Base-by-base conservation (phyloP, 1,284 basidiomycete genomes). In the Malassezia sympodialis region DNA sequence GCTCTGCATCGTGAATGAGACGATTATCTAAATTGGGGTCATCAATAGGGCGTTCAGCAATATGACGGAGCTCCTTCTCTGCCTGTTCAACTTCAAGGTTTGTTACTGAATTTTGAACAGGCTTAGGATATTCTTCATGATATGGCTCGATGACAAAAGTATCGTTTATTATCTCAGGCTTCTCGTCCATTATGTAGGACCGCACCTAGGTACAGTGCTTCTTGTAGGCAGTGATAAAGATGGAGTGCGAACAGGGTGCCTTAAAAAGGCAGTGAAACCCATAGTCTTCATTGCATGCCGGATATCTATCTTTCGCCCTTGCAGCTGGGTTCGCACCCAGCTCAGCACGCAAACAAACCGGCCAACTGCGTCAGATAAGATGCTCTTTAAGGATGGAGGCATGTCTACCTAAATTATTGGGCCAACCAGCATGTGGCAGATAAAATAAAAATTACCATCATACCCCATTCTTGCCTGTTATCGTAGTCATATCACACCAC, bases 21-120 rank as follows among this genome's bases (percentile, higher is more conserved):
- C n/a, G 32, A 2, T 35, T 19, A 37, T 60, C 59, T 27, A 63
- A 30, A 30, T 63, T 63, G 23, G 61, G 61, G 24, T 63, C 61
- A 26, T 61, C 55, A 26, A 54, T 15, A 30, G 43, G 53, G 24
- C 49, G 40, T 4, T 52, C 28, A 14, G 52, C 30, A 30, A 53
- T 28, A 15, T 53, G 31, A 1, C 15, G 11, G 5, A 59, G 28
- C 8, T 59, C 43, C 11, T 44, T 26, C 39, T 55, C 47, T 24
- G 42, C 47, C 31, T 53, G 45, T 4, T 47, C 28, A 24, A 34
- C 17, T 28, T 53, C 51, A 12, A 47, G n/a, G 7, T 26, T 23
- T 42, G 40, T 42, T 8, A 42, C 23, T 7, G 40, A 5, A n/a
- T 8, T 5, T 10, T 42, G 8, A 26, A n/a, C 3, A 17, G 23